Conservation (phyloP, 2,329 filamentous ascomycete genomes). For the Trichoderma sp. region DNA sequence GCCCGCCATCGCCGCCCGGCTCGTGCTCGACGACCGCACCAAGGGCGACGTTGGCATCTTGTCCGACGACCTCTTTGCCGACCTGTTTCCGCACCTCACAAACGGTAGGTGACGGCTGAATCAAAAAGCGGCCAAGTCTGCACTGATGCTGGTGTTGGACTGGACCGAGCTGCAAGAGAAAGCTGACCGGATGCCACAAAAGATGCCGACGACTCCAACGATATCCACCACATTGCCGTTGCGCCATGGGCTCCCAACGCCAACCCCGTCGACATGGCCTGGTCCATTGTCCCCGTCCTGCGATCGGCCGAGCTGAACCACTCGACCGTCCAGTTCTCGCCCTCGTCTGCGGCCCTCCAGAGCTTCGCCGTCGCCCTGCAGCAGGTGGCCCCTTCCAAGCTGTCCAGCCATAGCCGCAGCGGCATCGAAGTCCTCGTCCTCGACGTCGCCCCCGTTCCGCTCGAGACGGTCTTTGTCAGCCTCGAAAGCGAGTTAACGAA, state of each 20-base stretch:
- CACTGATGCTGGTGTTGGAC: not conserved
- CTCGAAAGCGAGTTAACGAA: slow-evolving; percentile 79
- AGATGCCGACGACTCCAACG: slow-evolving; percentile 42
- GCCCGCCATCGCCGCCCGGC: slow-evolving; percentile 73
- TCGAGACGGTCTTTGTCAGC: slow-evolving; percentile 86
- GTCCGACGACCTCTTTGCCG: slow-evolving; percentile 81
- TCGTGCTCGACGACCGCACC: slow-evolving; percentile 83
- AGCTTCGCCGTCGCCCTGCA: slow-evolving; percentile 75
- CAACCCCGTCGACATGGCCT: slow-evolving; percentile 64
- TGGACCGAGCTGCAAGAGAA: not conserved
- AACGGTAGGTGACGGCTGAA: slow-evolving; percentile 48
- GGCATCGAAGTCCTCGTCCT: slow-evolving; percentile 83
- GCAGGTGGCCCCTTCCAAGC: slow-evolving; percentile 73
- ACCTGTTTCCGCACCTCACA: slow-evolving; percentile 70
- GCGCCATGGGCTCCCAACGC: slow-evolving; percentile 69
- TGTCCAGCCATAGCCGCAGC: slow-evolving; percentile 71
- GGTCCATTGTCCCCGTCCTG: slow-evolving; percentile 82
- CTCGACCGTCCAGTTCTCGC: slow-evolving; percentile 78
- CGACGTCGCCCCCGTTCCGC: slow-evolving; percentile 74
- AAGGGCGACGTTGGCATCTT: slow-evolving; percentile 83
- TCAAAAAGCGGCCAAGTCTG: not conserved
- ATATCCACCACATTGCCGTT: slow-evolving; percentile 67
- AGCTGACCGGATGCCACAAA: slow-evolving; percentile 23
- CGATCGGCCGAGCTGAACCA: slow-evolving; percentile 66
- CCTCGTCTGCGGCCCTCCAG: slow-evolving; percentile 72